These are phyloP conservation scores for Pseudotsuga menziesii DNA, from an alignment of 75 land plant species.

Conservation along the genomic window DNA sequence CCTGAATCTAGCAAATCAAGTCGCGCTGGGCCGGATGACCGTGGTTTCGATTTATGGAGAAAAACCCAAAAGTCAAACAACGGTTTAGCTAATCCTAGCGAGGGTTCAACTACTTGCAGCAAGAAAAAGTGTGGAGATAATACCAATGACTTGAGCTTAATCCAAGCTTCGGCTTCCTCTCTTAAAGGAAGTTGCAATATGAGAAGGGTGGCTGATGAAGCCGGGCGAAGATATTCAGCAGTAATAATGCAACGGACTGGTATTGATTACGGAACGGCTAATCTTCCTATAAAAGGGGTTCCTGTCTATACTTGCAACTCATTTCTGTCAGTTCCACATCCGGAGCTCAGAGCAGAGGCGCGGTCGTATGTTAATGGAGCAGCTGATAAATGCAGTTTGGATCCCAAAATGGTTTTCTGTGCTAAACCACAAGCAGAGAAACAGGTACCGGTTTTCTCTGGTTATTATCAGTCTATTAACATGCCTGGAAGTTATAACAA, in stretches of 20 bases:
- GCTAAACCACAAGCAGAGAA: not conserved
- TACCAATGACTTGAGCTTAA: not conserved
- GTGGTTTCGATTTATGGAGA: constrained; percentile 10
- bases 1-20: constrained; percentile 21
- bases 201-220: not conserved
- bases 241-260: not conserved
- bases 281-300: constrained; percentile 14
- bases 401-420: not conserved
- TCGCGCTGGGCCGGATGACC: not conserved
- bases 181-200: not conserved
- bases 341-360: too few relatives aligned
- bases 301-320: constrained; percentile 11
- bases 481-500: not conserved
- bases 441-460: not conserved
- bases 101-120: constrained; percentile 5
- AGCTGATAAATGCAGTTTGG: not conserved
- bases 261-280: not conserved
- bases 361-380: not conserved
- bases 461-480: not conserved
- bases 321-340: not conserved
- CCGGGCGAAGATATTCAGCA: not conserved
- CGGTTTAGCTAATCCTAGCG: not conserved
- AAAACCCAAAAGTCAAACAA: not conserved
- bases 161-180: not conserved
- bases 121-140: not conserved